Evolutionary conservation across 176 grass and related monocot genomes (phyloP), one percentile per base, ranked within the genome.

Genomic region (Tillandsia leiboldiana): DNA sequence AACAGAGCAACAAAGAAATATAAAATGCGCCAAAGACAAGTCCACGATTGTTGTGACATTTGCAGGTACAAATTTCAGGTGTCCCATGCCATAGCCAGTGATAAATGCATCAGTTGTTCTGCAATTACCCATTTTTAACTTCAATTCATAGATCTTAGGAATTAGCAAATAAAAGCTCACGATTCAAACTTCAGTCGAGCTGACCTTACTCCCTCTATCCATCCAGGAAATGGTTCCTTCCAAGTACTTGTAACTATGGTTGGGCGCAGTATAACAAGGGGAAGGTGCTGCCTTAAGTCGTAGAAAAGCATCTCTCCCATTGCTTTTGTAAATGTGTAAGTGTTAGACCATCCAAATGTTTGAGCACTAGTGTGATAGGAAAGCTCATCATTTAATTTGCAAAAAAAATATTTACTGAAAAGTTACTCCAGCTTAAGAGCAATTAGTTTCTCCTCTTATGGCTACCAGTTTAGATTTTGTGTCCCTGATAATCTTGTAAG

Each of bases 141-240:
- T 48, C 47, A 13, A 54, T 51, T 3, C 29, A 52, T 50, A 67
- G 1, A 9, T 51, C 22, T 8, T 61, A 23, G 26, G 53, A 48
- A 12, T 2, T 68, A 15, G 51, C 17, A 23, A 33, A 67, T 72
- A 14, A 57, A n/a, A 57, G 53, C 53, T 53, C 51, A 1, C 26
- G 61, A 22, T 64, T n/a, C 61, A 64, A 64, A 3, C 47, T 42
- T 15, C 26, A 42, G 51, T 53, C 10, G 10, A 10, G 9, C 27
- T 72, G 20, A 83, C 80, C 71, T 77, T 11, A 48, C 28, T 68
- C 81, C 80, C 68, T 76, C 73, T 51, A 77, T 73, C 80, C 74
- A 83, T 67, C 81, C 69, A 53, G 69, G 64, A 26, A 83, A 24
- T 1, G 24, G 24, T 24, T 24, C 24, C 24, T 24, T 24, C 24